Conservation (phyloP, 2,329 filamentous ascomycete genomes). For the Paraconiothyrium brasiliense region DNA sequence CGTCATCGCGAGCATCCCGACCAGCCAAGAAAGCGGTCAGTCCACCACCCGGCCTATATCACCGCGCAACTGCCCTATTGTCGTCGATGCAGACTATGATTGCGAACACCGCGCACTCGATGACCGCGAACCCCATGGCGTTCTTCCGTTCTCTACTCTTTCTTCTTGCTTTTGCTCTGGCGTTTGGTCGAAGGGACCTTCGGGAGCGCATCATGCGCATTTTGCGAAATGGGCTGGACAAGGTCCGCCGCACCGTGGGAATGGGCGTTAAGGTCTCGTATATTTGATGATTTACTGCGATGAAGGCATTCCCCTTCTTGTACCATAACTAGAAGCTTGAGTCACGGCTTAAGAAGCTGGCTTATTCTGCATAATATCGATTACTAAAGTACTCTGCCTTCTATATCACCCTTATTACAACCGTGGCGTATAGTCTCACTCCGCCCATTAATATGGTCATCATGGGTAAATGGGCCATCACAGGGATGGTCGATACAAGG, state of each 20-base stretch:
- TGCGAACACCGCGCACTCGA: constrained; percentile 59
- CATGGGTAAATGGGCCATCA: too few species aligned
- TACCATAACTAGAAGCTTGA: constrained; percentile 15
- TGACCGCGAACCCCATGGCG: constrained; percentile 65
- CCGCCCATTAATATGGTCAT: neutral
- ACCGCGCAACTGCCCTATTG: constrained; percentile 57
- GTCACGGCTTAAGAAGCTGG: neutral
- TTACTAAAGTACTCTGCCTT: neutral
- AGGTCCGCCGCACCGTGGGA: constrained; percentile 83
- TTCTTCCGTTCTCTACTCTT: constrained; percentile 76
- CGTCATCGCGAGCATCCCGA: constrained; percentile 41
- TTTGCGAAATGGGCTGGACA: constrained; percentile 77
- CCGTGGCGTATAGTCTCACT: neutral
- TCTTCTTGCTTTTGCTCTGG: constrained; percentile 77
- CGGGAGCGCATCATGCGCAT: constrained; percentile 77
- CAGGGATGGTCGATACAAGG: too few species aligned
- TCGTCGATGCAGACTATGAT: constrained; percentile 60
- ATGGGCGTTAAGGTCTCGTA: constrained; percentile 99
- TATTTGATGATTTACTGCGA: constrained; percentile 65
- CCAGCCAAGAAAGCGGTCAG: constrained; percentile 44
- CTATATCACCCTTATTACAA: neutral
- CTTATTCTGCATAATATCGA: neutral
- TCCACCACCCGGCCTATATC: constrained; percentile 50
- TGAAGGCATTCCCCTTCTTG: constrained; percentile 15
- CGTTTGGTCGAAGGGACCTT: constrained; percentile 78